Base-by-base conservation (phyloP, 129 eudicot species). In the Flaveria brownii region DNA sequence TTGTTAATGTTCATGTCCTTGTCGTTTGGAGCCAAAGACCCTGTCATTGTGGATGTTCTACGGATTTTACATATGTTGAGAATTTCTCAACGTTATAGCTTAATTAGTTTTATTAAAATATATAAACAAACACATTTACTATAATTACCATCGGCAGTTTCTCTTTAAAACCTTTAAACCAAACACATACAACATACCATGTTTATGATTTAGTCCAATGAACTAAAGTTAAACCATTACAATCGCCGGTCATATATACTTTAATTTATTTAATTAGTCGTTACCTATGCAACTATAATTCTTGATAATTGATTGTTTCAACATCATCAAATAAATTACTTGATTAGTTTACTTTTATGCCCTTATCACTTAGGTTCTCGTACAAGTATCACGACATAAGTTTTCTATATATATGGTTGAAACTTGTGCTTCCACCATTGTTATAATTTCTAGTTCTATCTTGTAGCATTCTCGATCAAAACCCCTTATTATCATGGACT, bases 401-500 rank as follows among this genome's bases (percentile, higher is more conserved):
- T 2, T 63, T 63, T 63, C 60, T 64, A 14, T 54, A 46, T 80
- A 80, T 80, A 73, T 60, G 60, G 43, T 55, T 57, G 41, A 80
- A 72, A 65, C 43, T 23, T 72, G 14, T 43, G 43, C 65, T 41
- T 66, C 73, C 78, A 79, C 43, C 78, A 73, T 73, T 73, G 62
- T 74, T 39, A 65, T 80, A 65, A 66, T 54, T 64, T 36, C 57
- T 33, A 28, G 10, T 65, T 80, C 51, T 22, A 39, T 49, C 73
- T 79, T 79, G 30, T 65, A 65, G 18, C 20, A 51, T 47, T 73
- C 52, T 42, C 49, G 66, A 51, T 65, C 49, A 73, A 39, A 33
- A 80, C 65, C 22, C 52, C 18, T 12, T 77, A 10, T 76, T 59
- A 52, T 72, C 66, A 82, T 82, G 86, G 82, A 78, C 14, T 41